phyloP scores from a whole-genome alignment of 2,329 filamentous ascomycete genomes.

The Orbilia quercus region DNA sequence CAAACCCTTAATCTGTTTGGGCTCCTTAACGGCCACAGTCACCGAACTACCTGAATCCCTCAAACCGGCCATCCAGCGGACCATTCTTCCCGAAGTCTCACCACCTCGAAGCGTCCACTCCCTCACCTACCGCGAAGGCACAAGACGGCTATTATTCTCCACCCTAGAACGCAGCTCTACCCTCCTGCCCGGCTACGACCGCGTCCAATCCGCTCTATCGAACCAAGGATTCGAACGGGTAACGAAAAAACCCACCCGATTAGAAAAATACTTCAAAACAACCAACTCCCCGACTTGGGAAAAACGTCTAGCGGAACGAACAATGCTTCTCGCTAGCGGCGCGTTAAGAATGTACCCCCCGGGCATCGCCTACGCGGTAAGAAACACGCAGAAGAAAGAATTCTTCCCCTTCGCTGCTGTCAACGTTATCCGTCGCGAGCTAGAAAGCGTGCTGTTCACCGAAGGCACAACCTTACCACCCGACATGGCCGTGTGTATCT shows the following conservation, averaged over 20 bases:
- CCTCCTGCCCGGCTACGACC: conserved; percentile 30
- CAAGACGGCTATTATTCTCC: conserved; percentile 6
- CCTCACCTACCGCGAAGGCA: conserved; percentile 9
- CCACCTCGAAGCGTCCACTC: background rate
- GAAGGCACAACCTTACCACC: background rate
- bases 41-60: conserved; percentile 12
- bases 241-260: background rate
- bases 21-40: conserved; percentile 2
- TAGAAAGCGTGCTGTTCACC: conserved; percentile 25
- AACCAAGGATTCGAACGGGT: background rate
- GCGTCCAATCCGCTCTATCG: background rate
- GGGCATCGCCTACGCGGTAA: conserved; percentile 7
- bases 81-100: background rate
- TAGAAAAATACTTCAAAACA: background rate
- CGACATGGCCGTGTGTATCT: conserved; percentile 13
- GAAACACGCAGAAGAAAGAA: conserved; percentile 29
- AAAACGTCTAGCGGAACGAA: conserved; percentile 8
- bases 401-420: conserved; percentile 19
- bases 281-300: conserved; percentile 26
- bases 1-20: conserved; percentile 25
- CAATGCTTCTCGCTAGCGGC: background rate
- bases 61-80: background rate
- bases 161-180: conserved; percentile 2
- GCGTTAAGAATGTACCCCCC: conserved; percentile 16
- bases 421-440: background rate